Percentiles rank a stretch among this genome's conserved stretches.
phyloP scores from a whole-genome alignment of 352 stramenopile genomes.

The Peronosclerospora sorghi region DNA sequence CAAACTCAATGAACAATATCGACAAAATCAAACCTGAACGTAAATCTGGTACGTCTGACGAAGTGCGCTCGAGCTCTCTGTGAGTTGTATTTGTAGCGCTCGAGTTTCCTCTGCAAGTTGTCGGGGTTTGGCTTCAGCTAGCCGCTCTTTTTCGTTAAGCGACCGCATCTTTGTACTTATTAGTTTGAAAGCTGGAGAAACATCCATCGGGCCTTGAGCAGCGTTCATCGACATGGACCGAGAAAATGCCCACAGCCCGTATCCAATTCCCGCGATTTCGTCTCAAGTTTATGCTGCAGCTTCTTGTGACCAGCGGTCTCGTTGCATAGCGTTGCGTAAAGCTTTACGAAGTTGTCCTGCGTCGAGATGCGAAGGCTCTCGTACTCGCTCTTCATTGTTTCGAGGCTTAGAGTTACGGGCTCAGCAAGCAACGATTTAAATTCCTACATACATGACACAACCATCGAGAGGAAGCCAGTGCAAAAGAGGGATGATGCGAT shows the following conservation, averaged over 20 bases:
- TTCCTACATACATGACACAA: slow-evolving; percentile 28
- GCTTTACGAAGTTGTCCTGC: slow-evolving; percentile 55
- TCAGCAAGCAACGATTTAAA: slow-evolving; percentile 67
- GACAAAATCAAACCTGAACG: slow-evolving; percentile 34
- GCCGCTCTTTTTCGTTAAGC: slow-evolving; percentile 28
- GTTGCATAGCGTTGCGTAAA: slow-evolving; percentile 31
- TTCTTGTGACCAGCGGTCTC: slow-evolving; percentile 37
- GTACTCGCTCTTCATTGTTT: slow-evolving; percentile 75
- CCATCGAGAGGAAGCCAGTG: not conserved
- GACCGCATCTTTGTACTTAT: slow-evolving; percentile 17
- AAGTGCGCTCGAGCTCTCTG: slow-evolving; percentile 24
- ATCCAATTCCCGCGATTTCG: slow-evolving; percentile 34
- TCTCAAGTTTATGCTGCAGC: slow-evolving; percentile 51
- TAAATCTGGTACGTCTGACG: slow-evolving; percentile 41
- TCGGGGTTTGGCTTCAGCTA: slow-evolving; percentile 31
- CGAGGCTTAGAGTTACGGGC: slow-evolving; percentile 54
- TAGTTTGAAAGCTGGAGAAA: slow-evolving; percentile 17
- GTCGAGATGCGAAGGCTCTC: slow-evolving; percentile 38
- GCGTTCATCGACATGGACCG: slow-evolving; percentile 9
- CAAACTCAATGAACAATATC: not conserved
- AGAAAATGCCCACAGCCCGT: slow-evolving; percentile 19
- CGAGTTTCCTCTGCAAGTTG: slow-evolving; percentile 38
- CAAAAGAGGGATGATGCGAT: not conserved
- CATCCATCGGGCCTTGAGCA: slow-evolving; percentile 17
- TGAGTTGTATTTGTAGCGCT: slow-evolving; percentile 24